Evolutionary conservation across 306 rosid genomes (phyloP), one percentile per base, ranked within the genome.

Genomic region (Astragalus membranaceus): DNA sequence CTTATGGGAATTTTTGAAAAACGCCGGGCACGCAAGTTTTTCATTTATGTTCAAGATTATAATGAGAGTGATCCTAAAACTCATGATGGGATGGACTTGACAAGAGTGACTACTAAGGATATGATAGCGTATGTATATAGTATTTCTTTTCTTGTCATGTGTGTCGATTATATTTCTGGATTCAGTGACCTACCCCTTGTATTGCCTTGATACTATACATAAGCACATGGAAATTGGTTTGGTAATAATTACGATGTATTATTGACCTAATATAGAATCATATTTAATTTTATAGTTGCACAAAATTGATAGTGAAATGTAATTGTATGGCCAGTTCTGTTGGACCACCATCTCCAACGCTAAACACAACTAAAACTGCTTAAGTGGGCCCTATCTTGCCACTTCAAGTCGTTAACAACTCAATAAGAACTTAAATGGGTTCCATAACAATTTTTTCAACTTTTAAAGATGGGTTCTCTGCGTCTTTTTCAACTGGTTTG

Each of bases 1-100:
- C 97, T 94, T 42, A 91, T 94, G 99, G 99, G 99, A 17, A 4
- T 94, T 56, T 94, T 94, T 69, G 99, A 94, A 80, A 94, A 91
- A 67, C 99, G 96, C 3, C 95, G 99, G 1, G 96, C 96, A 6
- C 91, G 99, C 83, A 94, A 89, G 81, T 89, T 94, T 79, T 91
- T 94, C 83, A 79, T 94, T 17, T 94, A 81, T 80, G 99, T 91
- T 64, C 96, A 91, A 50, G 88, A 91, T 56, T 94, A 91, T 51
- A 42, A 52, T 54, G 97, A 91, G 77, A 87, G 4, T 20, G 94
- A 84, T 59, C 99, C 99, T 68, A 94, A 91, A 74, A 87, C 96
- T 16, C 97, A 94, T 0, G 95, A 86, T 5, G 99, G 96, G 74
- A 55, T 94, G 92, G 91, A 94, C 88, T 79, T 94, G 82, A 86